phyloP scores from a whole-genome alignment of 2,329 filamentous ascomycete species.

The Cercospora beticola region DNA sequence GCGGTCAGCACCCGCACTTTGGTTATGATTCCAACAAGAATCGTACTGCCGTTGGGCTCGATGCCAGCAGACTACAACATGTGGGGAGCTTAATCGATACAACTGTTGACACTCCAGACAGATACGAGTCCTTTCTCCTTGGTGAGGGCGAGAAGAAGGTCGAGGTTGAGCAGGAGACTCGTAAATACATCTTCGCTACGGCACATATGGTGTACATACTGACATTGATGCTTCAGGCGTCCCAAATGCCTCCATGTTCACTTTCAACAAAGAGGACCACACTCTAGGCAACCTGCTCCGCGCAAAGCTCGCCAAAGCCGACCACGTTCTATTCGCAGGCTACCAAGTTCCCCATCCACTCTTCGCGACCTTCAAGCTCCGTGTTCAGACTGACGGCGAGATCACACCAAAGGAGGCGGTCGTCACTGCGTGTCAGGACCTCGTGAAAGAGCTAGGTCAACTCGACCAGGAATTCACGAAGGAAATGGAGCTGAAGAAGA shows the following conservation, averaged over 20 bases:
- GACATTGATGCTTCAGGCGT: conserved; percentile 60
- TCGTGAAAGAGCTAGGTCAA: conserved; percentile 77
- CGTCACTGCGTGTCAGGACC: conserved; percentile 73
- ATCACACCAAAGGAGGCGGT: conserved; percentile 88
- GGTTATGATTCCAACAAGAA: conserved; percentile 18
- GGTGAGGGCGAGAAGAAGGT: conserved; percentile 90
- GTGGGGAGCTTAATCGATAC: conserved; percentile 25
- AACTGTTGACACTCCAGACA: conserved; percentile 46
- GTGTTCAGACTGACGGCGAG: conserved; percentile 87
- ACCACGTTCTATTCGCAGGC: conserved; percentile 82
- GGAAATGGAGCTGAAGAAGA: conserved; percentile 85
- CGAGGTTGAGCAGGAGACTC: conserved; percentile 81
- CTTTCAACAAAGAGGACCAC: conserved; percentile 87
- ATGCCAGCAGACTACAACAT: conserved; percentile 26
- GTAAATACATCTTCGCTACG: conserved; percentile 54
- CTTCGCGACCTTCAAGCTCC: conserved; percentile 59
- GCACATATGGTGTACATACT: not conserved
- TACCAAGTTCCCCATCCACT: conserved; percentile 67
- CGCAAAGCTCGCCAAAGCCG: conserved; percentile 79
- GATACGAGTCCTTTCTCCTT: conserved; percentile 92
- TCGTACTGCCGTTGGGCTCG: conserved; percentile 16
- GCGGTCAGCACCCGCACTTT: conserved; percentile 12
- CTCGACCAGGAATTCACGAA: conserved; percentile 87
- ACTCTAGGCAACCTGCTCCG: conserved; percentile 80
- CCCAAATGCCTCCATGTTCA: conserved; percentile 92